Evolutionary conservation across 176 grass and related monocot genomes (phyloP).

Genomic region (Bonia amplexicaulis): DNA sequence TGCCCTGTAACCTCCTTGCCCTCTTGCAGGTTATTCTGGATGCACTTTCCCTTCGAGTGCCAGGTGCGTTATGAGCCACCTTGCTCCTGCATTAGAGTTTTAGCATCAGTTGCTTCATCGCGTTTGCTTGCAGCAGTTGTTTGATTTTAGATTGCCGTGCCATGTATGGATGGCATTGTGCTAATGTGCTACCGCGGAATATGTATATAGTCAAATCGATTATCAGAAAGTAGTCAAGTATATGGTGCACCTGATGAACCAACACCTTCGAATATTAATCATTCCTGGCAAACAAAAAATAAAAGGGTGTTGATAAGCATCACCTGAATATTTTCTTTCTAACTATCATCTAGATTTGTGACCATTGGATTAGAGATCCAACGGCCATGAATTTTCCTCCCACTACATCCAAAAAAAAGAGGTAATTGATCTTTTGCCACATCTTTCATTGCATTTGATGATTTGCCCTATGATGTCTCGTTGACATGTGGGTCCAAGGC

Average conservation of each 20-base stretch:
- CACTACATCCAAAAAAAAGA: too few relatives aligned
- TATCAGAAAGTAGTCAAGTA: neutral
- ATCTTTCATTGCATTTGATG: too few relatives aligned
- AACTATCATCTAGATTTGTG: too few relatives aligned
- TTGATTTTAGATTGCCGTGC: neutral
- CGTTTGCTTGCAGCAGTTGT: neutral
- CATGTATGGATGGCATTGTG: neutral
- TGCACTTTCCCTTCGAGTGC: slow-evolving; percentile 69
- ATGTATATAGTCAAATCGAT: neutral
- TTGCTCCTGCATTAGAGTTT: neutral
- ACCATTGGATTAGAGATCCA: too few relatives aligned
- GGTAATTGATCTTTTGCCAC: too few relatives aligned
- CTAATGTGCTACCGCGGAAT: neutral
- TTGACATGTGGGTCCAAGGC: too few relatives aligned
- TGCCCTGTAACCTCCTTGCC: neutral
- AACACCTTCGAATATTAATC: neutral
- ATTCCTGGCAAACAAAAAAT: neutral
- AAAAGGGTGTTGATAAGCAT: too few relatives aligned
- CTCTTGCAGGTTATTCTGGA: slow-evolving; percentile 56
- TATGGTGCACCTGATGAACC: neutral
- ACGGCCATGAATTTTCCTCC: too few relatives aligned
- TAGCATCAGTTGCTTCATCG: neutral
- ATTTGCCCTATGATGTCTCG: too few relatives aligned
- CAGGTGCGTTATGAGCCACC: slow-evolving; percentile 36
- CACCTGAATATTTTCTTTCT: too few relatives aligned